Evolutionary conservation across 129 eudicot genomes (phyloP), one percentile per base, ranked within the genome.

Genomic region (Cynara cardunculus): DNA sequence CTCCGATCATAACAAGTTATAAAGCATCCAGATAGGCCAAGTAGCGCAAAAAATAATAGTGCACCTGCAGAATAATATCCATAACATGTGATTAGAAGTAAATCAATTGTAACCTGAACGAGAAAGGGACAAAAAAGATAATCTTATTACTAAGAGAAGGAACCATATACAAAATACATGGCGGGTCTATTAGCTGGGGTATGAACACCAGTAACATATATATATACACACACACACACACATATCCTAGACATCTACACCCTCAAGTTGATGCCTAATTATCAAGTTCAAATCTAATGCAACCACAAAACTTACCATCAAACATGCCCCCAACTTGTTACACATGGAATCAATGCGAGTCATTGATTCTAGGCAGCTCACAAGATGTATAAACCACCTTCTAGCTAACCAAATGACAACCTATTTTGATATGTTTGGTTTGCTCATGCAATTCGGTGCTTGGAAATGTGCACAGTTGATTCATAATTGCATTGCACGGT

Each of bases 1-100:
- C 99, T 92, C 76, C 99, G 88, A 83, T 95, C 97, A 75, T 90
- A 95, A 81, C 99, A 95, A 66, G 99, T 92, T 85, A 95, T 92
- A 78, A 95, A 92, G 88, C 99, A 95, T 32, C 99, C 99, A 18
- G 97, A 95, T 75, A 92, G 71, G 59, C 99, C 99, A 72, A 95
- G 91, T 77, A 95, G 84, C 18, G 99, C 97, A 72, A 95, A 95
- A 89, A 95, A 95, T 65, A 95, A 81, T 46, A 95, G 78, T 37
- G 99, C 99, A 37, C 99, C 99, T 95, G 97, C 84, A 83, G 13
- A 81, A 39, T 62, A 71, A 79, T 34, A 73, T 27, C 25, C 78
- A 81, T 64, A 18, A 65, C 69, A 75, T 32, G 70, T 25, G 67
- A 25, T 27, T 9, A 25, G 39, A 41, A 74, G 21, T n/a, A 32